These are phyloP conservation scores for Vitis cinerea DNA, from an alignment of 164 flowering plant species.

Conservation along the genomic window DNA sequence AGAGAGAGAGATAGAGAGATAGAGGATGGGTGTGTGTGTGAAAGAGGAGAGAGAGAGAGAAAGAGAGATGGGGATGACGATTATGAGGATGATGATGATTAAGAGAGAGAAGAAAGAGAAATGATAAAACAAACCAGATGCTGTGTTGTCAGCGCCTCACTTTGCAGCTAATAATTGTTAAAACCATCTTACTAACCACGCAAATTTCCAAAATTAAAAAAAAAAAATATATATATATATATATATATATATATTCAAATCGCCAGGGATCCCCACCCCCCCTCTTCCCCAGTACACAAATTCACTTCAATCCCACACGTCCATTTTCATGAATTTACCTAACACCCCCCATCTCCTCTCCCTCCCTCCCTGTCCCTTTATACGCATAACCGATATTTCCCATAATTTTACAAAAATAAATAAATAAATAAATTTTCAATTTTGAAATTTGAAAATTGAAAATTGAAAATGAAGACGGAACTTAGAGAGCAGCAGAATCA, in stretches of 20 bases:
- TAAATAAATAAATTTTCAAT: background rate
- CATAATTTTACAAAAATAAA: background rate
- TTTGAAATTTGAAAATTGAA: background rate
- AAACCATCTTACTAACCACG: conserved; percentile 17
- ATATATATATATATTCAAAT: too few species aligned
- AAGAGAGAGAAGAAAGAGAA: conserved; percentile 24
- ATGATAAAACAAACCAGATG: conserved; percentile 42
- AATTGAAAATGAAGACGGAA: too few species aligned
- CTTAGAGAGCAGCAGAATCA: conserved; percentile 13
- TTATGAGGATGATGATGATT: conserved; percentile 31
- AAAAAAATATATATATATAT: too few species aligned
- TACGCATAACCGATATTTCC: too few species aligned
- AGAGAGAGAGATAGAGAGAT: background rate
- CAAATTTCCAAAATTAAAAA: background rate
- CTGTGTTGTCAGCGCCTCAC: conserved; percentile 55
- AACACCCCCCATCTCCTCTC: too few species aligned
- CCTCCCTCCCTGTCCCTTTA: too few species aligned
- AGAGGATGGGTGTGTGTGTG: background rate
- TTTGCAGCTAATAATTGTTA: conserved; percentile 56
- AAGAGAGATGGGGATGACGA: conserved; percentile 26
- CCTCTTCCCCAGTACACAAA: too few species aligned
- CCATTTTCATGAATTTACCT: too few species aligned
- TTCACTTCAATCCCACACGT: too few species aligned
- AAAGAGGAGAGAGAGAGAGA: conserved; percentile 12
- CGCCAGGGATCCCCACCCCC: background rate